Conservation (phyloP, 1,139 yeast genomes). For the Kazachstania sp. region DNA sequence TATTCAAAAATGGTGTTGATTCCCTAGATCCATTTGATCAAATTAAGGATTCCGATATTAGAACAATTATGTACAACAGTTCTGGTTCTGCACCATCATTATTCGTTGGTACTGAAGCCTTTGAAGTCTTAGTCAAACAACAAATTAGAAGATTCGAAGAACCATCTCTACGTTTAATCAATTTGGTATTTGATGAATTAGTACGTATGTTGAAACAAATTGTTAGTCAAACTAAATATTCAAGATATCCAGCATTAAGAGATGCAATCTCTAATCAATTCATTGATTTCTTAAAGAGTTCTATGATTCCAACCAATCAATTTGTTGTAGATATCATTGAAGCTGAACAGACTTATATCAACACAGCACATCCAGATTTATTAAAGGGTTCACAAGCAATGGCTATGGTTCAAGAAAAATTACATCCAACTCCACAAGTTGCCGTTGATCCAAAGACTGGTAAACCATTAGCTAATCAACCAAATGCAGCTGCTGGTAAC, state of each 20-base stretch:
- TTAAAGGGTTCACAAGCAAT: constrained; percentile 92
- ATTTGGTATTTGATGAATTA: constrained; percentile 86
- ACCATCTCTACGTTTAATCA: constrained; percentile 82
- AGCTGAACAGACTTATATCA: constrained; percentile 87
- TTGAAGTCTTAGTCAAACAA: constrained; percentile 91
- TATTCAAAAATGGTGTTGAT: constrained; percentile 83
- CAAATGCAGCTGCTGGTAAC: constrained; percentile 15
- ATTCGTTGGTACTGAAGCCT: constrained; percentile 96
- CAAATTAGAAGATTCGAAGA: constrained; percentile 94
- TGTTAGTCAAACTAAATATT: constrained; percentile 67
- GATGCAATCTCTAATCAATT: constrained; percentile 77
- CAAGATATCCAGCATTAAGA: constrained; percentile 84
- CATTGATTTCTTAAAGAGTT: constrained; percentile 71
- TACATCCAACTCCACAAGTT: constrained; percentile 64
- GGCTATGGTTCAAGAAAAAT: constrained; percentile 85
- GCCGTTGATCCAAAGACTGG: constrained; percentile 92
- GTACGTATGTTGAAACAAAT: constrained; percentile 85
- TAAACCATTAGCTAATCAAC: constrained; percentile 48
- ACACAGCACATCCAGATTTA: constrained; percentile 96
- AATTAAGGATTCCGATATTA: constrained; percentile 90
- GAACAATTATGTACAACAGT: constrained; percentile 96
- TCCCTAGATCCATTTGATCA: constrained; percentile 96
- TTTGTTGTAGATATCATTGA: constrained; percentile 75
- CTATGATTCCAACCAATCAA: constrained; percentile 73
- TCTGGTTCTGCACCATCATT: constrained; percentile 97